Conservation (phyloP, 2,329 filamentous ascomycete genomes). For the Metarhizium anisopliae region DNA sequence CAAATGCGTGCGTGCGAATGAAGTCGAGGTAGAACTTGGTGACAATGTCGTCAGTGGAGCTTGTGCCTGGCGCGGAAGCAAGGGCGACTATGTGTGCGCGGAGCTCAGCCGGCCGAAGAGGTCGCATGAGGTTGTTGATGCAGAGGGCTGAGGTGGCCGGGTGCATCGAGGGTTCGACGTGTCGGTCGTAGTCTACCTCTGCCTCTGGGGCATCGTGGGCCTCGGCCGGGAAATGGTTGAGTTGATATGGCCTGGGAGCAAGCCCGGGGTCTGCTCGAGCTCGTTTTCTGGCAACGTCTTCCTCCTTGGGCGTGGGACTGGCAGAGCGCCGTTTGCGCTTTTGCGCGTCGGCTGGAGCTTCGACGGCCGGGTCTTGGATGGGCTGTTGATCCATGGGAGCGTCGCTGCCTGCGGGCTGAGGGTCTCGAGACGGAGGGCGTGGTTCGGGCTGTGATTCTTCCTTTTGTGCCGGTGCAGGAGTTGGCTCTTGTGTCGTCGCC, state of each 20-base stretch:
- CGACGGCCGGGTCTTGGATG: not conserved
- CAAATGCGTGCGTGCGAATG: slow-evolving; percentile 83
- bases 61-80: slow-evolving; percentile 46
- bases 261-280: slow-evolving; percentile 26
- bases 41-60: slow-evolving; percentile 45
- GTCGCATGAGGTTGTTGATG: slow-evolving; percentile 84
- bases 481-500: not conserved
- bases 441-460: not conserved
- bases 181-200: slow-evolving; percentile 24
- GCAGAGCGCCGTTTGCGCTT: slow-evolving; percentile 60
- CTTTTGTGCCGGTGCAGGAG: not conserved
- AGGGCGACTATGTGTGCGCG: slow-evolving; percentile 61
- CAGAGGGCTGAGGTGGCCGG: slow-evolving; percentile 71
- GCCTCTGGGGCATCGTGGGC: slow-evolving; percentile 8
- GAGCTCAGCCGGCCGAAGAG: slow-evolving; percentile 61
- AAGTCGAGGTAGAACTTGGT: slow-evolving; percentile 69
- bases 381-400: not conserved
- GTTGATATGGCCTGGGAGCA: not conserved
- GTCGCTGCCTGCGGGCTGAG: slow-evolving; percentile 1
- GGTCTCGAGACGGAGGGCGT: not conserved
- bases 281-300: slow-evolving; percentile 47
- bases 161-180: slow-evolving; percentile 52
- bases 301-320: slow-evolving; percentile 47
- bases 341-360: slow-evolving; percentile 34
- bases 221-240: not conserved